Evolutionary conservation across 352 stramenopile species (phyloP).

Genomic region (Peronosclerospora sorghi): DNA sequence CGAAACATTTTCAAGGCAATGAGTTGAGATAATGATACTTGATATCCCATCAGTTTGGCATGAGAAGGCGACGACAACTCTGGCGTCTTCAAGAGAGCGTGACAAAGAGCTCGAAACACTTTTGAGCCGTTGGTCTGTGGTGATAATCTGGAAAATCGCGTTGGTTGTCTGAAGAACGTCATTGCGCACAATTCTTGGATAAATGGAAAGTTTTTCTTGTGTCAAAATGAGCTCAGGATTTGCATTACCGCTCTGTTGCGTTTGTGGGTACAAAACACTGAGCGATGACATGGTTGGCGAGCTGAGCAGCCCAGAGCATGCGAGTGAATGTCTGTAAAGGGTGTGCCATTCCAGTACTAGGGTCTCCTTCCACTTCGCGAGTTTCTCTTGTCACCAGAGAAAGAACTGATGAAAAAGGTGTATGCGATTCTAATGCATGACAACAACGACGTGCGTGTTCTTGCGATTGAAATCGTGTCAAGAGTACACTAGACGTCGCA

Average conservation of each 20-base stretch:
- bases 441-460: constrained; percentile 41
- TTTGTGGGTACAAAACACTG: constrained; percentile 50
- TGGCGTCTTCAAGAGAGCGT: constrained; percentile 22
- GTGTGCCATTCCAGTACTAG: constrained; percentile 32
- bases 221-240: too few relatives aligned
- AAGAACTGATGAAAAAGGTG: constrained; percentile 74
- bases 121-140: constrained; percentile 29
- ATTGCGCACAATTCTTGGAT: constrained; percentile 44
- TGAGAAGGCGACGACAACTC: constrained; percentile 1
- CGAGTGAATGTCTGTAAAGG: constrained; percentile 49
- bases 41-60: constrained; percentile 10
- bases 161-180: constrained; percentile 27
- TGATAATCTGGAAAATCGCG: constrained; percentile 21
- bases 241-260: neutral
- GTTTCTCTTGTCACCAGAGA: constrained; percentile 54
- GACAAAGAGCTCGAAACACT: constrained; percentile 40
- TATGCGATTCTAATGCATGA: constrained; percentile 57
- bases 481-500: constrained; percentile 35
- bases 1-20: constrained; percentile 54
- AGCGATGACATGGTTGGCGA: constrained; percentile 48
- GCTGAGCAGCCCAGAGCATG: constrained; percentile 23
- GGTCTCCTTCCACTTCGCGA: constrained; percentile 38
- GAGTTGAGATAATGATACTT: constrained; percentile 47
- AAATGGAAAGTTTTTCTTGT: constrained; percentile 32
- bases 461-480: constrained; percentile 47